Percentiles rank a stretch among this genome's conserved stretches.
Evolutionary conservation across 169 alveolate genomes (phyloP).

Genomic region (Plasmodium vivax): DNA sequence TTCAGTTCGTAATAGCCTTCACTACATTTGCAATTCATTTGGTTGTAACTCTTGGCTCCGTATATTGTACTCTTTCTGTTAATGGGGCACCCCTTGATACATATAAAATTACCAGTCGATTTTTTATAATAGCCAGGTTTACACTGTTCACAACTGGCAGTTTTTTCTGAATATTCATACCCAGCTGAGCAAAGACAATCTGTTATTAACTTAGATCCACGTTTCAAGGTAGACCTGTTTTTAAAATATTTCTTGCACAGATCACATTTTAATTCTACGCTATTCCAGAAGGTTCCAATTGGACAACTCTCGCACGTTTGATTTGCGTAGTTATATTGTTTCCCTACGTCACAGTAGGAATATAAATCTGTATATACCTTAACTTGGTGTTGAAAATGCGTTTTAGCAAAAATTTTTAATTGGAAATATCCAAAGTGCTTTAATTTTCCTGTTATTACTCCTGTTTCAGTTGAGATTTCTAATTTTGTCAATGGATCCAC

Average conservation of each 20-base stretch:
- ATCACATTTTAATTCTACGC: slow-evolving; percentile 47
- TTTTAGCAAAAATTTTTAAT: slow-evolving; percentile 72
- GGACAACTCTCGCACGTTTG: slow-evolving; percentile 54
- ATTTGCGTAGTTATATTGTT: slow-evolving; percentile 35
- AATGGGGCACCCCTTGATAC: slow-evolving; percentile 74
- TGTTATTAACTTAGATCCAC: slow-evolving; percentile 69
- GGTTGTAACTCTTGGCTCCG: slow-evolving; percentile 72
- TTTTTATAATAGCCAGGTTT: slow-evolving; percentile 78
- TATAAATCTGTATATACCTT: slow-evolving; percentile 39
- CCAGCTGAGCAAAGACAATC: slow-evolving; percentile 83
- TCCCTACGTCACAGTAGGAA: slow-evolving; percentile 53
- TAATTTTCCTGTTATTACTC: slow-evolving; percentile 62
- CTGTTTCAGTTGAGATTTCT: slow-evolving; percentile 36
- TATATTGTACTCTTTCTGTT: slow-evolving; percentile 24
- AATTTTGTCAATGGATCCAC: slow-evolving; percentile 62
- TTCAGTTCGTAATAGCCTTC: slow-evolving; percentile 76
- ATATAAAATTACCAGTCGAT: slow-evolving; percentile 71
- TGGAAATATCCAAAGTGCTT: slow-evolving; percentile 55
- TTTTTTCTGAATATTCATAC: slow-evolving; percentile 57
- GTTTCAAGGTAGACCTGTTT: slow-evolving; percentile 77
- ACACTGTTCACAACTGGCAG: slow-evolving; percentile 77
- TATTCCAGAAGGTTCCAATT: slow-evolving; percentile 62
- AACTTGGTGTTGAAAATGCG: slow-evolving; percentile 61
- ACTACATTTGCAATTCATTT: slow-evolving; percentile 77
- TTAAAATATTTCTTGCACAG: slow-evolving; percentile 64